These are phyloP conservation scores for Fusarium nematophilum DNA, from an alignment of 2,329 filamentous ascomycete species.

Conservation along the genomic window DNA sequence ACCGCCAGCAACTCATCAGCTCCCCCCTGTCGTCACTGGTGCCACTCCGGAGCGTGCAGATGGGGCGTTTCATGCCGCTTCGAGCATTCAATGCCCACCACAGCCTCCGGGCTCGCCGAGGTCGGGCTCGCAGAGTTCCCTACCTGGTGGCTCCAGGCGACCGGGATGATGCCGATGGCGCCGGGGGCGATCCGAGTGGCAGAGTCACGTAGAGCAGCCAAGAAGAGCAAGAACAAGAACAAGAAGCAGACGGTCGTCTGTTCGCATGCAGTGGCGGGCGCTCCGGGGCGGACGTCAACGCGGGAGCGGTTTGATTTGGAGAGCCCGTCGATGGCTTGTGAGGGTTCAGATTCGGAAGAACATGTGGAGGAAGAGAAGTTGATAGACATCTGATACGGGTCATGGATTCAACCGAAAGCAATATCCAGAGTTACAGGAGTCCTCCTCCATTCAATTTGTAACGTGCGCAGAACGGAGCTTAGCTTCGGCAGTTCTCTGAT, in stretches of 20 bases:
- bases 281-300: neutral
- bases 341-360: too few relatives aligned
- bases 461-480: too few relatives aligned
- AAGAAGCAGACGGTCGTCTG: slow-evolving; percentile 15
- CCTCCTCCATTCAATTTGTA: too few relatives aligned
- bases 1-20: slow-evolving; percentile 6
- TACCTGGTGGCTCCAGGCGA: slow-evolving; percentile 53
- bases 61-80: slow-evolving; percentile 57
- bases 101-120: slow-evolving; percentile 51
- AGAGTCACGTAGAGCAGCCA: slow-evolving; percentile 12
- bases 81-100: slow-evolving; percentile 60
- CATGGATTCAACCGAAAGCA: too few relatives aligned
- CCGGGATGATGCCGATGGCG: slow-evolving; percentile 31
- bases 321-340: too few relatives aligned
- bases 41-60: slow-evolving; percentile 59
- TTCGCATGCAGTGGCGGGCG: neutral
- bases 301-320: neutral
- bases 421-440: neutral
- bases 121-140: slow-evolving; percentile 58
- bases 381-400: too few relatives aligned
- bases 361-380: too few relatives aligned
- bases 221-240: slow-evolving; percentile 7
- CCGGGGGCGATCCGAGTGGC: slow-evolving; percentile 2
- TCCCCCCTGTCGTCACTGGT: slow-evolving; percentile 58
- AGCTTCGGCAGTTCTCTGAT: too few relatives aligned